Conservation (phyloP, 495 filamentous ascomycete genomes). For the Echria macrotheca region DNA sequence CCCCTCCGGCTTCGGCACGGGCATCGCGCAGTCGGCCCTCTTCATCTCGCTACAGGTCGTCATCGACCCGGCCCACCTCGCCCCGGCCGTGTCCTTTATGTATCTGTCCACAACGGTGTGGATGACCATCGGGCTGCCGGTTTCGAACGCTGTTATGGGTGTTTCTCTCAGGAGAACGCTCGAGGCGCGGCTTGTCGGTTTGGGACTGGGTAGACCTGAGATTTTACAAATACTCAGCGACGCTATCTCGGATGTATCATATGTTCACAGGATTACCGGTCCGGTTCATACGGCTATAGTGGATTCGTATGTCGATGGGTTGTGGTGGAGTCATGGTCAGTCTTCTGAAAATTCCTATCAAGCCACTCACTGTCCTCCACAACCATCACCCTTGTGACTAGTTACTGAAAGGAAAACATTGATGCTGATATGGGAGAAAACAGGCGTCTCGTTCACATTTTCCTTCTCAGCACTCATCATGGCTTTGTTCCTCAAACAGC, state of each 20-base stretch:
- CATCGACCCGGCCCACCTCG: conserved; percentile 46
- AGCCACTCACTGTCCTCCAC: neutral
- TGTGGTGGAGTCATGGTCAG: conserved; percentile 35
- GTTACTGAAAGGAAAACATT: no score
- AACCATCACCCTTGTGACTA: neutral
- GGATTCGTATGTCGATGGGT: conserved; percentile 32
- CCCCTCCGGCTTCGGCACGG: conserved; percentile 51
- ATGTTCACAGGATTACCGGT: conserved; percentile 41
- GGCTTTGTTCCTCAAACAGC: conserved; percentile 23
- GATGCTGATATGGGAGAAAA: neutral
- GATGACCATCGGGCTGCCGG: conserved; percentile 48
- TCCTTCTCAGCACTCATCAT: conserved; percentile 17
- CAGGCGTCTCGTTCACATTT: conserved; percentile 23
- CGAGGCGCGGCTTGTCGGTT: conserved; percentile 13
- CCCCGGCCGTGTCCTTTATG: conserved; percentile 51
- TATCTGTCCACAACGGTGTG: conserved; percentile 48
- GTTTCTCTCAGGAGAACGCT: conserved; percentile 24
- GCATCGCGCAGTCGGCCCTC: conserved; percentile 45
- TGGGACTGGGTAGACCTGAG: conserved; percentile 21
- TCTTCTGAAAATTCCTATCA: neutral
- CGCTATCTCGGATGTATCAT: conserved; percentile 44
- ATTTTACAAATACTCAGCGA: conserved; percentile 32
- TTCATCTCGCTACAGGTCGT: conserved; percentile 55
- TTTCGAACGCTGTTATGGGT: conserved; percentile 41
- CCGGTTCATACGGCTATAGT: conserved; percentile 26